Evolutionary conservation across 176 grass and related monocot genomes (phyloP).

Genomic region (Musa acuminata): DNA sequence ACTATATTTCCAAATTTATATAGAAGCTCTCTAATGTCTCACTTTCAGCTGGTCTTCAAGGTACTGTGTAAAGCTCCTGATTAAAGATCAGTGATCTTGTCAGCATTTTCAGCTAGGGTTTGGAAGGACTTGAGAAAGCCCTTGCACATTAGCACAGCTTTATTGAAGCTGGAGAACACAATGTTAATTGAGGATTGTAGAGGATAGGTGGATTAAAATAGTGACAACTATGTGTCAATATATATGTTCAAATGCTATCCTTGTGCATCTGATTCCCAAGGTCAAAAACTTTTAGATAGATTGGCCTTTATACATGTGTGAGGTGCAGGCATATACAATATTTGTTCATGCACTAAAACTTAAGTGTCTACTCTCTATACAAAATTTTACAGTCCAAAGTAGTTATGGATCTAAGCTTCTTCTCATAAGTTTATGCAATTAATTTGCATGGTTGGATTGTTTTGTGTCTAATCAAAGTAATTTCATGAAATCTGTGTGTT

Average conservation of each 20-base stretch:
- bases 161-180: too few species aligned
- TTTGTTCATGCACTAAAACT: too few species aligned
- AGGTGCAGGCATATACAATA: too few species aligned
- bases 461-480: background rate
- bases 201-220: too few species aligned
- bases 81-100: background rate
- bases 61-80: background rate
- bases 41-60: background rate
- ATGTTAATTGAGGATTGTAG: too few species aligned
- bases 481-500: background rate
- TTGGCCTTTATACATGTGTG: background rate
- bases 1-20: background rate
- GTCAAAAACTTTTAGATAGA: background rate
- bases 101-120: background rate
- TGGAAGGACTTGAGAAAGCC: background rate
- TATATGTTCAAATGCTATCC: background rate
- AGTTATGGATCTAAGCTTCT: background rate
- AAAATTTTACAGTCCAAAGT: background rate
- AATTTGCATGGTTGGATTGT: background rate
- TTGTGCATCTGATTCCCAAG: background rate
- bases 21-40: background rate
- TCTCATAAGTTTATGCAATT: background rate
- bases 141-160: too few species aligned
- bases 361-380: too few species aligned
- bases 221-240: background rate